Evolutionary conservation across 257 asterid genomes (phyloP).

Genomic region (Przewalskia tangutica): DNA sequence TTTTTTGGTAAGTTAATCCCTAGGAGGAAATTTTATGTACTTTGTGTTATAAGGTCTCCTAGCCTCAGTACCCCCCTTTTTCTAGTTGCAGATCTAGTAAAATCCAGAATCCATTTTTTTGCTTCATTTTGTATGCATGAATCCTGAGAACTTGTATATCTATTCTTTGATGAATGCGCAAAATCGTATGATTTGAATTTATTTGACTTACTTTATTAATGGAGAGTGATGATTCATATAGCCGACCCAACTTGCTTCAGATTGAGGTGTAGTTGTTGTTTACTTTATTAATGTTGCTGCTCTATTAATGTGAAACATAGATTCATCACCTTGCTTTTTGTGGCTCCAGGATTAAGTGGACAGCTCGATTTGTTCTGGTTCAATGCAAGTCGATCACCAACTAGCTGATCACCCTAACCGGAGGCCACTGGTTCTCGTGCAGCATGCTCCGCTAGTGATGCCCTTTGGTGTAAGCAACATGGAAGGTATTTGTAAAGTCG

Average conservation of each 20-base stretch:
- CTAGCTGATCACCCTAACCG: constrained; percentile 8
- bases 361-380: constrained; percentile 3
- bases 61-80: neutral
- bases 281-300: constrained; percentile 4
- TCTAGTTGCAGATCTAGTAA: neutral
- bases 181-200: neutral
- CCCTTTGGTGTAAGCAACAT: constrained; percentile 9
- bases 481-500: too few relatives aligned
- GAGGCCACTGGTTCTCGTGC: constrained; percentile 1
- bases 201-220: neutral
- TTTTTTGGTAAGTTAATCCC: neutral
- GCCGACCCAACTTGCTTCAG: neutral
- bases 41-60: neutral
- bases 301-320: neutral
- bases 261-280: neutral
- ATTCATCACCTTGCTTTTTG: neutral
- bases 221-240: neutral
- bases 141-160: neutral
- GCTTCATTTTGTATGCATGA: neutral
- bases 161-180: neutral
- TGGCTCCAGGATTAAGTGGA: constrained; percentile 4
- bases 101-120: neutral
- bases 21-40: neutral
- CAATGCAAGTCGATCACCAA: constrained; percentile 14
- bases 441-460: constrained; percentile 3